Base-by-base conservation (phyloP, 1,284 basidiomycete species). In the Bjerkandera adusta region DNA sequence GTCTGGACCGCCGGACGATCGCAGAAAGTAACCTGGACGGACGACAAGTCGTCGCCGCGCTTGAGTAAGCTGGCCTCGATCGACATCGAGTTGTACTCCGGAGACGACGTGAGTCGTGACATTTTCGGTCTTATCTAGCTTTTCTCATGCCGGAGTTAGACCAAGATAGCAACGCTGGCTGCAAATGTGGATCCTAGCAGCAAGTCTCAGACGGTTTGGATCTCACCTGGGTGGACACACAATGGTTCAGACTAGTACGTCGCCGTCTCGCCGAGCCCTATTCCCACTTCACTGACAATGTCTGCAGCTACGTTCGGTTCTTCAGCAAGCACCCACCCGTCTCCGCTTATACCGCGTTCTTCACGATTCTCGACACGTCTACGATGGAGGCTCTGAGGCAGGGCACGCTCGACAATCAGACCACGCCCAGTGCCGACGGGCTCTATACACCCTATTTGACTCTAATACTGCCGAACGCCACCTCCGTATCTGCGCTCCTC, bases 11-110 rank as follows among this genome's bases (percentile, higher is more conserved):
- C 70, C 35, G 77, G 75, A 13, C 57, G 64, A 32, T 58, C 66
- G 8, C 65, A 63, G 29, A 45, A 55, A 3, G 57, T 80, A 3
- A 67, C 58, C 5, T 82, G 79, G 80, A 62, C 65, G 22, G 76
- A 81, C 33, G 72, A 77, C 36, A 60, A 62, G 6, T 55, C 49
- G 1, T 50, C 51, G 12, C 79, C 78, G 0, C 47, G 53, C n/a
- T 51, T 81, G 4, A 44, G 42, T 22, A 55, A 66, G 6, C 68
- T 77, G 59, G 72, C 71, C 0, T 47, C 51, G 1, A 36, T 76
- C 13, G 59, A 62, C 3, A 69, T 81, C 8, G 66, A 73, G 30
- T 58, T 82, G 8, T 76, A 68, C 54, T 57, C 60, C 7, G 59
- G 61, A 25, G 63, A 67, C 33, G 64, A 68, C 51, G 79, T 81